Evolutionary conservation across 352 stramenopile species (phyloP).

Genomic region (Phytophthora podocarpi): DNA sequence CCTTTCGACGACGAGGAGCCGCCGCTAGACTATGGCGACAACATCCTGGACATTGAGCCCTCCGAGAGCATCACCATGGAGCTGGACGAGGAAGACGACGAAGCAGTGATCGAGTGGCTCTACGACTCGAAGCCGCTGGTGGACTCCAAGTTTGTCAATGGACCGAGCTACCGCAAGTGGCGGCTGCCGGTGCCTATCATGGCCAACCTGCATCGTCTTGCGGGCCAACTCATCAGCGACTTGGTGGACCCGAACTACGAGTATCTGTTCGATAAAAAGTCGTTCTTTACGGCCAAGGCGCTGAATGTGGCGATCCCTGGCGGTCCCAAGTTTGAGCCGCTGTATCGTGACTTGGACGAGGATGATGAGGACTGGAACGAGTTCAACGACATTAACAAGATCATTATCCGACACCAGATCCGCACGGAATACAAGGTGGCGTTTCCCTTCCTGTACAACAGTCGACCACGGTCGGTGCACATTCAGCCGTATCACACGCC

Average conservation of each 20-base stretch:
- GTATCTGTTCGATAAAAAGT: conserved; percentile 94
- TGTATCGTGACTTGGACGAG: conserved; percentile 98
- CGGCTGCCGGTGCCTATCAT: conserved; percentile 97
- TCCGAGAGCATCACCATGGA: conserved; percentile 98
- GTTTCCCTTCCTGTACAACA: conserved; percentile 99
- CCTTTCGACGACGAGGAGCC: conserved; percentile 99
- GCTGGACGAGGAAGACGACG: conserved; percentile 95
- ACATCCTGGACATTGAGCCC: conserved; percentile 97
- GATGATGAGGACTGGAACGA: conserved; percentile 99
- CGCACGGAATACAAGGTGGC: conserved; percentile 99
- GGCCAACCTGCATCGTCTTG: conserved; percentile 97
- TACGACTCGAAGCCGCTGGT: conserved; percentile 97
- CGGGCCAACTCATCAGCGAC: conserved; percentile 96
- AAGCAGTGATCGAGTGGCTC: conserved; percentile 97
- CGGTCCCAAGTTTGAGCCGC: conserved; percentile 99
- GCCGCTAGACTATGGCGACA: conserved; percentile 96
- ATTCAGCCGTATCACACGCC: conserved; percentile 97
- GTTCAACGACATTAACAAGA: conserved; percentile 99
- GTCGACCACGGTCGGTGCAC: conserved; percentile 94
- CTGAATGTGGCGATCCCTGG: conserved; percentile 99
- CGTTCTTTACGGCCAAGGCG: conserved; percentile 99
- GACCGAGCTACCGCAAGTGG: conserved; percentile 97
- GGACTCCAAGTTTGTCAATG: conserved; percentile 96
- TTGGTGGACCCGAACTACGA: conserved; percentile 97
- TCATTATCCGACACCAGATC: conserved; percentile 99